A percentile compares a stretch with the other conserved stretches of the same genome.
These are phyloP conservation scores for Diaporthe ampelina DNA, from an alignment of 2,329 filamentous ascomycete genomes.

Conservation along the genomic window DNA sequence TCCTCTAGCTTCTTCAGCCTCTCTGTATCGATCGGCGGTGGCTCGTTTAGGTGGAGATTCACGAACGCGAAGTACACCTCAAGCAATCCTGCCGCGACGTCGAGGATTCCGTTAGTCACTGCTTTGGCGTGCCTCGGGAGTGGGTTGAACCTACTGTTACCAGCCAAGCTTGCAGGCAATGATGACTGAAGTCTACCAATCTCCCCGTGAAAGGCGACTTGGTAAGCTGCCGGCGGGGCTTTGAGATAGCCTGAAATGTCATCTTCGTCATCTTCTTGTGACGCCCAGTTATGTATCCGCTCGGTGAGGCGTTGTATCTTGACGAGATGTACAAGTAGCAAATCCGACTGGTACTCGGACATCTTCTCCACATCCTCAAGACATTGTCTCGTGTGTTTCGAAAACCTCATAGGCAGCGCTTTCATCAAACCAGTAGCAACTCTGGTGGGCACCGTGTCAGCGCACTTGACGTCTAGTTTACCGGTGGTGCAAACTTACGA, in stretches of 20 bases:
- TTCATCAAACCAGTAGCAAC: conserved; percentile 58
- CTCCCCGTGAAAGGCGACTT: conserved; percentile 61
- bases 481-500: conserved; percentile 56
- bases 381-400: conserved; percentile 66
- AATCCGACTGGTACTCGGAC: conserved; percentile 62
- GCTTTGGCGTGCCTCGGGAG: not conserved
- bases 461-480: not conserved
- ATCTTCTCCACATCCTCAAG: conserved; percentile 59
- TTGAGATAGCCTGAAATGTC: conserved; percentile 53
- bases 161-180: conserved; percentile 52
- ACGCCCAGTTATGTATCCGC: conserved; percentile 60
- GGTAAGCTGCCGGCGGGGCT: conserved; percentile 60
- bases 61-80: conserved; percentile 57
- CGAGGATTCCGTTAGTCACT: not conserved
- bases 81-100: conserved; percentile 52
- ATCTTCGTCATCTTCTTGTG: conserved; percentile 50
- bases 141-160: conserved; percentile 53
- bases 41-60: conserved; percentile 61
- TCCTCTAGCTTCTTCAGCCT: conserved; percentile 59
- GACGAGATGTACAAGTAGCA: conserved; percentile 60
- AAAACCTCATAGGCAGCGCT: conserved; percentile 65
- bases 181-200: conserved; percentile 57
- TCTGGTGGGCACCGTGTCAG: conserved; percentile 48
- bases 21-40: conserved; percentile 58
- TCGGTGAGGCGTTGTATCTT: conserved; percentile 65